A percentile compares a stretch with the other conserved stretches of the same genome.
These are phyloP conservation scores for Pharnaceum exiguum DNA, from an alignment of 148 eudicot species.

Conservation along the genomic window DNA sequence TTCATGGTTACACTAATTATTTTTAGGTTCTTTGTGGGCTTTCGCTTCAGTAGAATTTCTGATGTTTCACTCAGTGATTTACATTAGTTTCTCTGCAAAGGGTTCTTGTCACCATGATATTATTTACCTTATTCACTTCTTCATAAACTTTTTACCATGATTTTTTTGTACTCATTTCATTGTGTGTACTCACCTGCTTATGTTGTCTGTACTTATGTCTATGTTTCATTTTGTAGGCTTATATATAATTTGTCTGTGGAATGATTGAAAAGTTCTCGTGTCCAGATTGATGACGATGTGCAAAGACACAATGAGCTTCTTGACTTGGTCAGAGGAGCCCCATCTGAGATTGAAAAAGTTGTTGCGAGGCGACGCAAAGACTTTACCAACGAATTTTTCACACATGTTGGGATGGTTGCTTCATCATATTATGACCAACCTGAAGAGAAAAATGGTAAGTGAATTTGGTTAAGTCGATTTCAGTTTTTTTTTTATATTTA, in stretches of 20 bases:
- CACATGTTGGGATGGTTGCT: conserved; percentile 74
- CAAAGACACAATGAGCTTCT: conserved; percentile 84
- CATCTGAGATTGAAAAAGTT: conserved; percentile 60
- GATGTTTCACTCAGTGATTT: no score
- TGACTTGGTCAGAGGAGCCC: conserved; percentile 42
- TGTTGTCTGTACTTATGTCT: neutral
- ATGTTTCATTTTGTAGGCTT: neutral
- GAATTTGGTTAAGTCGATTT: neutral
- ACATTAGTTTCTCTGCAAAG: no score
- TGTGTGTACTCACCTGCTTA: no score
- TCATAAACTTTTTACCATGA: no score
- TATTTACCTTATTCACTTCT: no score
- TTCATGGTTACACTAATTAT: no score
- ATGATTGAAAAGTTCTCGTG: neutral
- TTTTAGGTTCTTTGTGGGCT: no score
- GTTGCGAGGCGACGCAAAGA: conserved; percentile 91
- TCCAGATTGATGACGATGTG: conserved; percentile 84
- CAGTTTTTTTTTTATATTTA: no score
- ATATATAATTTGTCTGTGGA: neutral
- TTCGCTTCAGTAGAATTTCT: no score
- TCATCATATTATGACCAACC: conserved; percentile 75
- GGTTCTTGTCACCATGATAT: no score
- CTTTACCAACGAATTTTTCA: conserved; percentile 84
- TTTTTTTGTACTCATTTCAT: no score
- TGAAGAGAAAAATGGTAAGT: conserved; percentile 72